Evolutionary conservation across 2,329 filamentous ascomycete species (phyloP), one percentile per base, ranked within the genome.

Genomic region (Thelonectria discophora): DNA sequence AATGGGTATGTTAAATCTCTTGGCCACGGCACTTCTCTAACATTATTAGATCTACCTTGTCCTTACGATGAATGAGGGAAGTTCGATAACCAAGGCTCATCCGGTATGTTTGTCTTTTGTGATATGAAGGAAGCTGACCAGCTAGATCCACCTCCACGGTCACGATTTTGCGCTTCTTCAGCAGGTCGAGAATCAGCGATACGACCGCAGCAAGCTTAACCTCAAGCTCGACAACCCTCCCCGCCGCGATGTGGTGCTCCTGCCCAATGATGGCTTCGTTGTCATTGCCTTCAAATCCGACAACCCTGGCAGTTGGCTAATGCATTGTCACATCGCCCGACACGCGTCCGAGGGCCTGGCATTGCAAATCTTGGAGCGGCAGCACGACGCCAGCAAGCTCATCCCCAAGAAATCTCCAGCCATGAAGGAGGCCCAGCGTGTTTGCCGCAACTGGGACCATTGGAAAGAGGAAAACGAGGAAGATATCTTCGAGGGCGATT

Each of bases 251-350:
- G 81, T 83, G 5, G 82, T 82, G 1, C 78, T 81, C 43, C 73
- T 86, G 0, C 77, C 77, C 0, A 66, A 60, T 1, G 67, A 68
- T 9, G 81, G 82, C 0, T 80, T 80, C 65, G 57, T 82, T 4
- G 78, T 83, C 8, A 75, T 85, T 34, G 82, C 80, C 3, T 80
- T 84, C 64, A 73, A 81, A 65, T 75, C 77, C 0, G 75, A 78
- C 56, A 85, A 84, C 69, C 80, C 82, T 1, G 82, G 82, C 0
- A 71, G 74, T 1, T 83, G 81, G 81, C 66, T 82, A 0, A 77
- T 83, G 72, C 81, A 83, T 66, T 83, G 81, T 65, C 81, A 83
- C 63, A 79, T 81, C 3, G 76, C 77, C 9, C 82, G 81, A 75
- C 83, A 85, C 65, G 77, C 79, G 0, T 79, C 77, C 0, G 67